Evolutionary conservation across 768 basidiomycete species (phyloP).

Genomic region (Collybiopsis luxurians): DNA sequence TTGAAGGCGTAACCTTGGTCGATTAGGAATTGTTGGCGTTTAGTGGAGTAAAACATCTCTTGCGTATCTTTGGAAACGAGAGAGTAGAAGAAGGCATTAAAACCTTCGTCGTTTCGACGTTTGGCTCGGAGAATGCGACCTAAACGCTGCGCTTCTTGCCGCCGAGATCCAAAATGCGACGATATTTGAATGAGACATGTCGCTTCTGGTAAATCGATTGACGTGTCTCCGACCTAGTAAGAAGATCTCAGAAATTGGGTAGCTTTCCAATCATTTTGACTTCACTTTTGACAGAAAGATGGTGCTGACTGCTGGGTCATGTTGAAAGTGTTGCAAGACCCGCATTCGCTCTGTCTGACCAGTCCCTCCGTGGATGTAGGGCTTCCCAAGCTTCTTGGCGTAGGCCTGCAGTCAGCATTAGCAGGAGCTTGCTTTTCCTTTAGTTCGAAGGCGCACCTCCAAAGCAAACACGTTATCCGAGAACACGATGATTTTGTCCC

Average conservation of each 20-base stretch:
- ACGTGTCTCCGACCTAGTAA: conserved; percentile 89
- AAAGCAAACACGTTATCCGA: conserved; percentile 98
- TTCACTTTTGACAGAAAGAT: conserved; percentile 95
- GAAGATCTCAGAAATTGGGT: background rate
- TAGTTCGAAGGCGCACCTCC: conserved; percentile 61
- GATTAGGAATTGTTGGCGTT: conserved; percentile 97
- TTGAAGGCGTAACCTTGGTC: conserved; percentile 99
- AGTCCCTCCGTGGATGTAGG: conserved; percentile 95
- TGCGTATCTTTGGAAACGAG: conserved; percentile 98
- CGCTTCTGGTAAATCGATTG: conserved; percentile 97
- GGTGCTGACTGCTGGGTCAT: conserved; percentile 93
- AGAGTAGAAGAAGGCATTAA: conserved; percentile 99
- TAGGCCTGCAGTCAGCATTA: conserved; percentile 59
- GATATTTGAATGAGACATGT: conserved; percentile 99
- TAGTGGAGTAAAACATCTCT: conserved; percentile 99
- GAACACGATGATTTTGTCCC: conserved; percentile 99
- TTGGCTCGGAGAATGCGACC: conserved; percentile 97
- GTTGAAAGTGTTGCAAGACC: conserved; percentile 93
- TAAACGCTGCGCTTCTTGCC: conserved; percentile 96
- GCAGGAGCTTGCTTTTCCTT: background rate
- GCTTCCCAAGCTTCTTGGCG: conserved; percentile 89
- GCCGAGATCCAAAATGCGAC: conserved; percentile 96
- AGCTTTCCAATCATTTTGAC: background rate
- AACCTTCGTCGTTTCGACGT: conserved; percentile 96
- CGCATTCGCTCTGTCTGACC: conserved; percentile 95